Conservation (phyloP, 2,329 filamentous ascomycete genomes). For the Trichoderma harzianum region DNA sequence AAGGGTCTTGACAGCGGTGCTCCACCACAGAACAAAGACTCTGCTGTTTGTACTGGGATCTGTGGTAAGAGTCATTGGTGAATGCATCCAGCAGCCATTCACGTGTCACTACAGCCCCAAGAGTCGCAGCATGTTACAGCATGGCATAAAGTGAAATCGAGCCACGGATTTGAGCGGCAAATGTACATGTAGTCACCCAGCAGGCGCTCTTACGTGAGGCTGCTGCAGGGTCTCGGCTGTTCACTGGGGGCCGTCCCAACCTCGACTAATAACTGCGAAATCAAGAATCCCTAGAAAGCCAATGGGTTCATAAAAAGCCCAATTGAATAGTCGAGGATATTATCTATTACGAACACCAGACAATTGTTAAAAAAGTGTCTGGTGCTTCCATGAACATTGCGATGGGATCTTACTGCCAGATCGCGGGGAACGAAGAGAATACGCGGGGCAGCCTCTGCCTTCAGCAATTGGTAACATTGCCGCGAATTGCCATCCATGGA, state of each 20-base stretch:
- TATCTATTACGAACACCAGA: neutral
- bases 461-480: neutral
- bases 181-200: neutral
- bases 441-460: neutral
- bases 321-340: neutral
- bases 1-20: neutral
- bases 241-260: neutral
- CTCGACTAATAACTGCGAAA: neutral
- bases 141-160: neutral
- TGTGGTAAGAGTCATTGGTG: neutral
- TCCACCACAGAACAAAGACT: neutral
- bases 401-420: neutral
- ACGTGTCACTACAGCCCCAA: neutral
- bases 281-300: neutral
- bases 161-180: neutral
- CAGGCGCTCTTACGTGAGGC: slow-evolving; percentile 9
- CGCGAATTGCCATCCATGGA: neutral
- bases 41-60: neutral
- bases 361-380: neutral
- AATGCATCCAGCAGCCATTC: neutral
- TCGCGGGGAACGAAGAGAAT: neutral
- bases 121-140: neutral
- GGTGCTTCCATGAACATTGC: neutral
- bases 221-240: neutral
- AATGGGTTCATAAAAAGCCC: neutral